Evolutionary conservation across 2,329 filamentous ascomycete species (phyloP).

Genomic region (Trichoderma aggressivum): DNA sequence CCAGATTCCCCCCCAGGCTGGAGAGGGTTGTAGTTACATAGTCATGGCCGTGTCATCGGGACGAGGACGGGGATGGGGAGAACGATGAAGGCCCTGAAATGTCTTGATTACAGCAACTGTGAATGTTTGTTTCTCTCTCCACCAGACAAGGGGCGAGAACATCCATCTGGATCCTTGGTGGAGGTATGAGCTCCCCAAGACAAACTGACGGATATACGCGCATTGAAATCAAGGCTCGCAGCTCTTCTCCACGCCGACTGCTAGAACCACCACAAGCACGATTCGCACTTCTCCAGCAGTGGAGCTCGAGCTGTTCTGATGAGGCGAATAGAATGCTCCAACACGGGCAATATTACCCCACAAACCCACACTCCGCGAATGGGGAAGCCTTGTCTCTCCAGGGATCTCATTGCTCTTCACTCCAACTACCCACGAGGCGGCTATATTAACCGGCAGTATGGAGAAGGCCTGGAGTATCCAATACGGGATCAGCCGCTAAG

Average conservation of each 20-base stretch:
- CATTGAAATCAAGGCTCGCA: not conserved
- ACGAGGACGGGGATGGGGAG: not conserved
- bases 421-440: constrained; percentile 9
- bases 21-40: not conserved
- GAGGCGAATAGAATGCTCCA: constrained; percentile 8
- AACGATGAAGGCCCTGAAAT: not conserved
- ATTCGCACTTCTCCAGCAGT: constrained; percentile 5
- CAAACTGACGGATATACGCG: not conserved
- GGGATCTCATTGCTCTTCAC: not conserved
- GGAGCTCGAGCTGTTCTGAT: not conserved
- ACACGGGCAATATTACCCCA: constrained; percentile 11
- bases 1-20: not conserved
- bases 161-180: not conserved
- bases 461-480: not conserved
- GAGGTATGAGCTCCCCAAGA: not conserved
- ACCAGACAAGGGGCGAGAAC: not conserved
- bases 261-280: not conserved
- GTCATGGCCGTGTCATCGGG: not conserved
- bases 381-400: constrained; percentile 11
- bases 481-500: constrained; percentile 10
- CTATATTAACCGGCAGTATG: constrained; percentile 17
- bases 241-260: not conserved
- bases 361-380: constrained; percentile 13
- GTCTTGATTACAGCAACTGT: not conserved
- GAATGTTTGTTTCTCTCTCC: not conserved